Conservation (phyloP, 805 yeast genomes). For the Teunomyces tritomae region DNA sequence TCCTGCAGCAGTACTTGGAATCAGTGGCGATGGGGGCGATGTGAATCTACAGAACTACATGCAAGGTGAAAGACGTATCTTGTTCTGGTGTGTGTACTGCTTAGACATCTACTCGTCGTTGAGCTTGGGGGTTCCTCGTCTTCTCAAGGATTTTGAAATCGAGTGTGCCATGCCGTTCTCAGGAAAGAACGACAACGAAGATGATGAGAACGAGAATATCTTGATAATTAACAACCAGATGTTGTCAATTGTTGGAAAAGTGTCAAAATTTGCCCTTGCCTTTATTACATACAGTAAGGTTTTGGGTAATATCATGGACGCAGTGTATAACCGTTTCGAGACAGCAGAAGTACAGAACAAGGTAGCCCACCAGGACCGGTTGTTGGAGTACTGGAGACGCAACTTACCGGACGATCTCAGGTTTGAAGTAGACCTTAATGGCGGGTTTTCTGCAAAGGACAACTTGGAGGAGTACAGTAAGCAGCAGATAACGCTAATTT, state of each 20-base stretch:
- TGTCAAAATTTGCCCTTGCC: conserved; percentile 58
- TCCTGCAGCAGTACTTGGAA: conserved; percentile 79
- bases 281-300: conserved; percentile 70
- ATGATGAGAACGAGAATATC: conserved; percentile 50
- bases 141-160: conserved; percentile 75
- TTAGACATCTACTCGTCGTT: conserved; percentile 74
- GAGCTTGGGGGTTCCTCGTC: conserved; percentile 78
- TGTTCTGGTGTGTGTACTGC: conserved; percentile 82
- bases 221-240: conserved; percentile 58
- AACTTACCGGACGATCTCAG: conserved; percentile 60
- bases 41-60: conserved; percentile 56
- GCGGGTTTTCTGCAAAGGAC: conserved; percentile 46
- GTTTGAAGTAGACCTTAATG: conserved; percentile 64
- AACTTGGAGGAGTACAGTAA: conserved; percentile 31
- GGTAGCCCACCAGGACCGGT: conserved; percentile 50
- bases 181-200: conserved; percentile 38
- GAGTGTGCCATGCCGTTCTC: conserved; percentile 82
- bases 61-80: conserved; percentile 77
- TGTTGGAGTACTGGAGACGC: conserved; percentile 75
- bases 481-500: conserved; percentile 52
- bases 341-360: conserved; percentile 21
- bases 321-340: conserved; percentile 61
- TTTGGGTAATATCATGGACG: conserved; percentile 69
- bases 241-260: conserved; percentile 68
- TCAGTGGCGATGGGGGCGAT: conserved; percentile 31